A percentile compares a stretch with the other conserved stretches of the same genome.
phyloP scores from a whole-genome alignment of 106 monocot genomes.

The Ottelia alismoides region DNA sequence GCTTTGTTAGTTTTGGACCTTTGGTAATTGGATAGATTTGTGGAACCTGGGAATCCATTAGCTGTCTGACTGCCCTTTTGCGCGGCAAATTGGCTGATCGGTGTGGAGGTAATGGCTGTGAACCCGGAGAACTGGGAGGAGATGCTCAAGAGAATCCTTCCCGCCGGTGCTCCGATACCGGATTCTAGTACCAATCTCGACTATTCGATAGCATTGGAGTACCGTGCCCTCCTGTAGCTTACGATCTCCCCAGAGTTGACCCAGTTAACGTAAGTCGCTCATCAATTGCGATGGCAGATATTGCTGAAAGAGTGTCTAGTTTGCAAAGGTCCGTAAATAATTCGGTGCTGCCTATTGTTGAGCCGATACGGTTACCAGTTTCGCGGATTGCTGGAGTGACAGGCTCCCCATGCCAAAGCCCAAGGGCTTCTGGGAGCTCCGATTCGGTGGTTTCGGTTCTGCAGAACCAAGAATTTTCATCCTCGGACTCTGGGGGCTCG shows the following conservation, averaged over 20 bases:
- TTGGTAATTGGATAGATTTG: too few relatives aligned
- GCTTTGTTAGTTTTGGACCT: too few relatives aligned
- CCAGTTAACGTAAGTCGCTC: slow-evolving; percentile 28
- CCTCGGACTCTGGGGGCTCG: slow-evolving; percentile 17
- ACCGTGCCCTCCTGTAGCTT: slow-evolving; percentile 45
- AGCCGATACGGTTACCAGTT: slow-evolving; percentile 31
- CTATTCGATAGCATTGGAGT: slow-evolving; percentile 81
- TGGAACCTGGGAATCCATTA: too few relatives aligned
- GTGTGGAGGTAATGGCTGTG: background rate
- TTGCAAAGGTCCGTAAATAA: slow-evolving; percentile 8
- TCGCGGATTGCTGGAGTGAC: slow-evolving; percentile 20
- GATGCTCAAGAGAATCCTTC: slow-evolving; percentile 58
- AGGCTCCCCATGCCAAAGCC: slow-evolving; percentile 15
- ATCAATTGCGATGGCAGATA: slow-evolving; percentile 6
- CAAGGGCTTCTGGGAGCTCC: slow-evolving; percentile 22
- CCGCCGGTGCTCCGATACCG: slow-evolving; percentile 65
- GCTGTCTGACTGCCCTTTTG: too few relatives aligned
- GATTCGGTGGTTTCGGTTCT: slow-evolving; percentile 39
- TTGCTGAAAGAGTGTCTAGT: slow-evolving; percentile 18
- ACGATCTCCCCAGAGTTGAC: slow-evolving; percentile 53
- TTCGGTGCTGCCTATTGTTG: slow-evolving; percentile 6
- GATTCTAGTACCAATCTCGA: slow-evolving; percentile 49
- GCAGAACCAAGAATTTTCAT: slow-evolving; percentile 30
- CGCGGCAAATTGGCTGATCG: too few relatives aligned
- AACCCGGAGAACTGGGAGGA: slow-evolving; percentile 43